A percentile compares a stretch with the other conserved stretches of the same genome.
Evolutionary conservation across 257 asterid species (phyloP).

Genomic region (Plantago major): DNA sequence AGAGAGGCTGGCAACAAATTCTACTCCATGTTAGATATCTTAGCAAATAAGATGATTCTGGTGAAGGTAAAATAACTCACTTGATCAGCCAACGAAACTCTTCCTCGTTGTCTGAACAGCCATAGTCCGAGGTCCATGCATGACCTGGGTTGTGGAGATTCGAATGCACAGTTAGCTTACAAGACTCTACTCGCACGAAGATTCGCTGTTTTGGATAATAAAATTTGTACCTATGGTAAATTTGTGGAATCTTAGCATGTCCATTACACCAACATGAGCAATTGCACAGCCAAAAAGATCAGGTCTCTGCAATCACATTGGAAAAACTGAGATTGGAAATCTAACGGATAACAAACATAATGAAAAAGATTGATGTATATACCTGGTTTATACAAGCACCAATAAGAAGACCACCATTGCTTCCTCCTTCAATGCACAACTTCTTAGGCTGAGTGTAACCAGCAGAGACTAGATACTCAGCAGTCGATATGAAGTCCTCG

Average conservation of each 20-base stretch:
- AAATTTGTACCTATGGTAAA: conserved; percentile 76
- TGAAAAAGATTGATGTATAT: conserved; percentile 6
- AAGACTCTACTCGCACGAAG: conserved; percentile 8
- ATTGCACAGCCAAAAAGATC: conserved; percentile 97
- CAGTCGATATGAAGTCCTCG: conserved; percentile 78
- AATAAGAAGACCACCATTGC: conserved; percentile 93
- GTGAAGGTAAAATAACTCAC: conserved; percentile 41
- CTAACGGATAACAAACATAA: not conserved
- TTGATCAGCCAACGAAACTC: conserved; percentile 84
- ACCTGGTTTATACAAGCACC: conserved; percentile 98
- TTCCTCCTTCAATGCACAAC: conserved; percentile 96
- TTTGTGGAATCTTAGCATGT: conserved; percentile 97
- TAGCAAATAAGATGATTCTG: conserved; percentile 5
- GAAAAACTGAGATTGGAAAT: not conserved
- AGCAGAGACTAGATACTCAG: conserved; percentile 70
- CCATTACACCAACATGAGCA: conserved; percentile 99
- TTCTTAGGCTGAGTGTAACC: conserved; percentile 86
- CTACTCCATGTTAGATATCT: too few relatives aligned
- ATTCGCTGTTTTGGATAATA: not conserved
- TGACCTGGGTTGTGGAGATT: conserved; percentile 48
- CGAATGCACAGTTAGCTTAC: not conserved
- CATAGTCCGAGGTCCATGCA: conserved; percentile 98
- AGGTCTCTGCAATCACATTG: conserved; percentile 64
- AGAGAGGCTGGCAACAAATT: not conserved
- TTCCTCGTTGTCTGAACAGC: conserved; percentile 92